Percentiles rank a stretch among this genome's conserved stretches.
phyloP scores from a whole-genome alignment of 139 green algal genomes.

The Medakamo hakoo region DNA sequence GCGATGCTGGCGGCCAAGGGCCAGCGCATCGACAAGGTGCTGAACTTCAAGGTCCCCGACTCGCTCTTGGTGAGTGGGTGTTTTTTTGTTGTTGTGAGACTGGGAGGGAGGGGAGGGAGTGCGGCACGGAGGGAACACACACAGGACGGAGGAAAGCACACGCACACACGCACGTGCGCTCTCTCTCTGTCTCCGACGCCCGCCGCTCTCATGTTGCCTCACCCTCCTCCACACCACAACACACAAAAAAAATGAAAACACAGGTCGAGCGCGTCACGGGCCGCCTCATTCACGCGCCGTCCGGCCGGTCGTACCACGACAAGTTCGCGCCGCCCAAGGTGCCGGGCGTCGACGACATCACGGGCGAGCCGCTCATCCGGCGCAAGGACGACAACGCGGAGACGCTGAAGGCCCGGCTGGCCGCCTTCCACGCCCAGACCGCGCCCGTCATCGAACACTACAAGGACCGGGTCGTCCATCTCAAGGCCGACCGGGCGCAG shows the following conservation, averaged over 20 bases:
- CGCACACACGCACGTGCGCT: no score
- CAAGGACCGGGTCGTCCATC: conserved; percentile 27
- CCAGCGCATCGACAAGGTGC: conserved; percentile 69
- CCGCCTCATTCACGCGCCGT: conserved; percentile 75
- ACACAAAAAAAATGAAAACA: no score
- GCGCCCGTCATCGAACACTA: conserved; percentile 63
- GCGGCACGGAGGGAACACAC: no score
- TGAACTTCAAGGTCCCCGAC: conserved; percentile 91
- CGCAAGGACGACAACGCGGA: conserved; percentile 98
- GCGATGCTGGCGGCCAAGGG: conserved; percentile 69
- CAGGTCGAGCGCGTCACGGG: conserved; percentile 87
- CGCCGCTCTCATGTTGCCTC: no score
- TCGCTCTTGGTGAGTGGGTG: conserved; percentile 62
- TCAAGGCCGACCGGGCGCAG: conserved; percentile 42
- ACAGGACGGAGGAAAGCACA: no score
- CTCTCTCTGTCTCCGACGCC: no score
- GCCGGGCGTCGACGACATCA: conserved; percentile 56
- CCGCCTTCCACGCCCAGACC: conserved; percentile 84
- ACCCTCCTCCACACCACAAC: no score
- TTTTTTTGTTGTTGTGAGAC: conserved; percentile 2
- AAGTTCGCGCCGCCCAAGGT: conserved; percentile 83
- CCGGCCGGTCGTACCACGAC: conserved; percentile 87
- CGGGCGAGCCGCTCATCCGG: conserved; percentile 83
- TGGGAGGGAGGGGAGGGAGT: no score
- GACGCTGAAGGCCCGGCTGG: conserved; percentile 77